A percentile compares a stretch with the other conserved stretches of the same genome.
Conservation (phyloP, 2,329 filamentous ascomycete species). For the Mollisiaceae sp. region DNA sequence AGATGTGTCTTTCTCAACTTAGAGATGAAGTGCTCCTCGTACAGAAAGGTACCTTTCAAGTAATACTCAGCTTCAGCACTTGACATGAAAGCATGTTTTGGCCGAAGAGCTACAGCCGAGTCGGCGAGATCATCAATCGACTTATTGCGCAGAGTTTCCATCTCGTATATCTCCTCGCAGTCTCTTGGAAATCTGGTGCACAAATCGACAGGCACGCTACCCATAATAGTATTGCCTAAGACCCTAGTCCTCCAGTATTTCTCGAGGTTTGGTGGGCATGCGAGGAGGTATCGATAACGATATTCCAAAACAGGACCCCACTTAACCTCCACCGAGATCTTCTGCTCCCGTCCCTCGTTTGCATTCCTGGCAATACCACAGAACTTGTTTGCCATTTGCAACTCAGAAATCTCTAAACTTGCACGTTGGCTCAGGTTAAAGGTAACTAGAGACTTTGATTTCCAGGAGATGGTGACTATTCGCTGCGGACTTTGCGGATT, state of each 20-base stretch:
- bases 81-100: not conserved
- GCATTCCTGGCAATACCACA: not conserved
- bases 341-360: not conserved
- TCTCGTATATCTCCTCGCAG: not conserved
- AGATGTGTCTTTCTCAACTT: not conserved
- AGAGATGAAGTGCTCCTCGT: not conserved
- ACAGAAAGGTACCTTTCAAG: conserved; percentile 1
- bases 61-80: not conserved
- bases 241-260: not conserved
- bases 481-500: not conserved
- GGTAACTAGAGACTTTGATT: not conserved
- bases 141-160: not conserved
- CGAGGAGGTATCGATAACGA: conserved; percentile 6
- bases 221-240: not conserved
- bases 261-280: not conserved
- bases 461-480: conserved; percentile 3
- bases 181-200: not conserved
- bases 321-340: not conserved
- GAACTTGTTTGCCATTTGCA: not conserved
- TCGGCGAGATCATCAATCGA: not conserved
- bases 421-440: not conserved
- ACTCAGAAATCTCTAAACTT: not conserved
- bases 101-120: not conserved
- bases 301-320: conserved; percentile 4
- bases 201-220: not conserved